Conservation (phyloP, 805 yeast species). For the Hyphopichia homilentoma region DNA sequence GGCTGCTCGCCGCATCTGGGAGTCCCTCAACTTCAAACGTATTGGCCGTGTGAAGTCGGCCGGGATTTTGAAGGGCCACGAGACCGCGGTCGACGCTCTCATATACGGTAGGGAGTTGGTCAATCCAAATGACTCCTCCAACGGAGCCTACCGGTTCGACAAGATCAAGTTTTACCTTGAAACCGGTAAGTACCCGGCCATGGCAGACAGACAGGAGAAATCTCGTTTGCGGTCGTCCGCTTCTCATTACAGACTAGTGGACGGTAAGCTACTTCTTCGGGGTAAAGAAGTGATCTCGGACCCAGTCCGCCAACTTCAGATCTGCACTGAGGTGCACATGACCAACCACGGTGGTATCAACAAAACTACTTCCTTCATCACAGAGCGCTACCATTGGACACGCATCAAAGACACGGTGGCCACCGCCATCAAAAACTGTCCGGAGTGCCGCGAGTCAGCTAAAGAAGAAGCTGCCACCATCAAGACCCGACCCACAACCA, state of each 20-base stretch:
- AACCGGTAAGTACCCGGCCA: slow-evolving; percentile 83
- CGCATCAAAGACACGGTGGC: slow-evolving; percentile 86
- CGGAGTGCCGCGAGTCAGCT: slow-evolving; percentile 58
- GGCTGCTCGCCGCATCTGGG: slow-evolving; percentile 77
- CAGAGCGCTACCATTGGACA: slow-evolving; percentile 87
- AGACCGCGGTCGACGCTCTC: slow-evolving; percentile 80
- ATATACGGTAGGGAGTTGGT: slow-evolving; percentile 81
- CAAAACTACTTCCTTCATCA: slow-evolving; percentile 72
- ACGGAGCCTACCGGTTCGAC: slow-evolving; percentile 64
- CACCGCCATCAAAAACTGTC: slow-evolving; percentile 71
- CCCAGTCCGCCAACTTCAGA: slow-evolving; percentile 66
- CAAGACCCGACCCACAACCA: slow-evolving; percentile 5
- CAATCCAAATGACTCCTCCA: slow-evolving; percentile 46
- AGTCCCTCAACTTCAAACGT: slow-evolving; percentile 68
- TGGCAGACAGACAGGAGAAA: slow-evolving; percentile 78
- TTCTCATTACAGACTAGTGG: slow-evolving; percentile 65
- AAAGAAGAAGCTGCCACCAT: slow-evolving; percentile 10
- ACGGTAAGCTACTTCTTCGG: slow-evolving; percentile 71
- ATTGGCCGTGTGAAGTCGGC: slow-evolving; percentile 84
- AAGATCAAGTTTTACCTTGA: slow-evolving; percentile 72
- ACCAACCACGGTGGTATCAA: slow-evolving; percentile 83
- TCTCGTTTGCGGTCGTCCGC: slow-evolving; percentile 81
- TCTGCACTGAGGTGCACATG: slow-evolving; percentile 68
- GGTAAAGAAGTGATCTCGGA: slow-evolving; percentile 83
- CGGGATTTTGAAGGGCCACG: slow-evolving; percentile 81